Evolutionary conservation across 2,329 filamentous ascomycete genomes (phyloP), one percentile per base, ranked within the genome.

Genomic region (Penicillium sclerotiorum): DNA sequence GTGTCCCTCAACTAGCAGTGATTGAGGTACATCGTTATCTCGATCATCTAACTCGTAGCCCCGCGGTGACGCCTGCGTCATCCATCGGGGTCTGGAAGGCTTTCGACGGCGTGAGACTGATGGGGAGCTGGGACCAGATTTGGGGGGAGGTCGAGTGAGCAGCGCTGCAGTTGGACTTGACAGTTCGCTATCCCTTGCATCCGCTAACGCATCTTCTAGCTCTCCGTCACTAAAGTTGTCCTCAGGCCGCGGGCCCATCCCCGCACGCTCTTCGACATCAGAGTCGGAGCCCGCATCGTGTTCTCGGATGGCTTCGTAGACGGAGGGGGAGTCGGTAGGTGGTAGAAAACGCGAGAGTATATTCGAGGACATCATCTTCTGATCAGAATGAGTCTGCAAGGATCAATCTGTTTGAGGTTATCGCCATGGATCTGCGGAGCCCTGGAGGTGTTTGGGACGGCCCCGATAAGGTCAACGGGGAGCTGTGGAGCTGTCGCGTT

Each of bases 1-100:
- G 28, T 73, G 63, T 7, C 73, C 79, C 68, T 86, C 84, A 32
- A 86, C 73, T 23, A 87, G 70, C 30, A 87, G 70, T 8, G 84
- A 87, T 47, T 79, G 78, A 2, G 84, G 84, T 2, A 87, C 84
- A 59, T 86, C 83, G 43, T 84, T 81, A 59, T 85, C 81, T 28
- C 80, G 77, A 41, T 83, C 80, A 35, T 77, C 73, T n/a, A 69
- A 59, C 38, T 74, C 69, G 39, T 70, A 60, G 2, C 63, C 58
- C n/a, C 59, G 60, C n/a, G 57, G 56, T n/a, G 59, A 60, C 8
- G 57, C 46, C 23, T 63, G 64, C 23, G 46, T 28, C 54, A 63
- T 69, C 65, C 66, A 70, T 30, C 61, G 61, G 15, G 65, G 59
- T 56, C 66, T 65, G 35, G 66, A 61, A 5, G 50, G 47, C 50